Evolutionary conservation across 2,329 filamentous ascomycete species (phyloP).

Genomic region (Alternaria novae-zelandiae): DNA sequence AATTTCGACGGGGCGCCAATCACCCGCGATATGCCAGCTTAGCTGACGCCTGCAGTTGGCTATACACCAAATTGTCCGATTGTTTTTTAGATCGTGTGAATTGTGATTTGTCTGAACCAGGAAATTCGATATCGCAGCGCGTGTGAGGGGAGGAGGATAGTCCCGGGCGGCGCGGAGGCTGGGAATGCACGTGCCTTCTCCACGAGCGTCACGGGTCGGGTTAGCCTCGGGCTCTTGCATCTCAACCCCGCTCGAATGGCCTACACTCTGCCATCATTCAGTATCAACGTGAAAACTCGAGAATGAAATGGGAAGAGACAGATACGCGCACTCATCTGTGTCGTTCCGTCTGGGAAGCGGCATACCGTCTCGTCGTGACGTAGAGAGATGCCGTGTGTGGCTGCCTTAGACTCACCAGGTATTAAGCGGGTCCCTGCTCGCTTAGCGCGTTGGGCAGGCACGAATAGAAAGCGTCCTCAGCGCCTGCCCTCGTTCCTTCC

Average conservation of each 20-base stretch:
- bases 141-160: background rate
- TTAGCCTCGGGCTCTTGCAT: background rate
- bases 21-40: conserved; percentile 5
- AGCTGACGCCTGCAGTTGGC: conserved; percentile 36
- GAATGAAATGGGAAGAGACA: background rate
- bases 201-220: background rate
- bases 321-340: background rate
- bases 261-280: too few species aligned
- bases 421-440: too few species aligned
- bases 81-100: conserved; percentile 25
- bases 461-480: too few species aligned
- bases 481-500: too few species aligned
- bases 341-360: background rate
- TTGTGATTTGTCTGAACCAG: conserved; percentile 38
- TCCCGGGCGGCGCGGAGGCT: background rate
- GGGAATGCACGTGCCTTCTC: background rate
- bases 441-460: too few species aligned
- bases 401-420: background rate
- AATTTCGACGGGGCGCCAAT: conserved; percentile 16
- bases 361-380: background rate
- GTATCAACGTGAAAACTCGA: too few species aligned
- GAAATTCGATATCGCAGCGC: conserved; percentile 17
- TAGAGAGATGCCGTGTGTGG: background rate
- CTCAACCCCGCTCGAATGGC: background rate
- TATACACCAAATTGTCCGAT: conserved; percentile 26